These are phyloP conservation scores for Kitagawia praeruptora DNA, from an alignment of 129 eudicot species.

Conservation along the genomic window DNA sequence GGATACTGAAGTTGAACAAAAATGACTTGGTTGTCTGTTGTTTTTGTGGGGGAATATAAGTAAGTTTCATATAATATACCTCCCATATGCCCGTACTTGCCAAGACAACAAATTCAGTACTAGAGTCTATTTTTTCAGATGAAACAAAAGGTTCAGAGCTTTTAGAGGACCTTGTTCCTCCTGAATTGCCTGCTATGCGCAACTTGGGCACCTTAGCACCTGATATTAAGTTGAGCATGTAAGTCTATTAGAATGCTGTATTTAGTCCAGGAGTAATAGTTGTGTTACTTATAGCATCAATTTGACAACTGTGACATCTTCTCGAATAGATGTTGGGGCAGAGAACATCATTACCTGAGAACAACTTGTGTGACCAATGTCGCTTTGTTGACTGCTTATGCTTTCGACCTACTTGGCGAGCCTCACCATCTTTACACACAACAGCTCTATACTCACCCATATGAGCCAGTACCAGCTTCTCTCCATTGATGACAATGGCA, in stretches of 20 bases:
- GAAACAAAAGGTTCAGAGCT: constrained; percentile 26
- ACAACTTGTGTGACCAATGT: constrained; percentile 34
- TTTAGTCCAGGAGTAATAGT: background rate
- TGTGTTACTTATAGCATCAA: background rate
- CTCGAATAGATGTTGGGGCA: background rate
- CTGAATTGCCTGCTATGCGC: constrained; percentile 7
- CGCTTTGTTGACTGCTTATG: constrained; percentile 16
- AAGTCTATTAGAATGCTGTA: background rate
- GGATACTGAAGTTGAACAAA: background rate
- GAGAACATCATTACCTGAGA: constrained; percentile 23
- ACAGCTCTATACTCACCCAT: constrained; percentile 43
- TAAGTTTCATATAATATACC: constrained; percentile 21
- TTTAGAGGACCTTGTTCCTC: constrained; percentile 11
- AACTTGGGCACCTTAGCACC: constrained; percentile 32
- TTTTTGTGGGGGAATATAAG: background rate
- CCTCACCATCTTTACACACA: constrained; percentile 43
- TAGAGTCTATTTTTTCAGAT: constrained; percentile 33
- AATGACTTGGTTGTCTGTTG: background rate
- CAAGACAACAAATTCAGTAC: constrained; percentile 46
- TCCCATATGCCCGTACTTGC: constrained; percentile 49
- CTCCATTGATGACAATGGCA: constrained; percentile 43
- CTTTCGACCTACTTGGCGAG: constrained; percentile 25
- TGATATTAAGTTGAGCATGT: background rate
- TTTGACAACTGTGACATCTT: background rate
- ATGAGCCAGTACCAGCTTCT: constrained; percentile 38